Evolutionary conservation across 2,329 filamentous ascomycete species (phyloP).

Genomic region (Sphaceloma murrayae): DNA sequence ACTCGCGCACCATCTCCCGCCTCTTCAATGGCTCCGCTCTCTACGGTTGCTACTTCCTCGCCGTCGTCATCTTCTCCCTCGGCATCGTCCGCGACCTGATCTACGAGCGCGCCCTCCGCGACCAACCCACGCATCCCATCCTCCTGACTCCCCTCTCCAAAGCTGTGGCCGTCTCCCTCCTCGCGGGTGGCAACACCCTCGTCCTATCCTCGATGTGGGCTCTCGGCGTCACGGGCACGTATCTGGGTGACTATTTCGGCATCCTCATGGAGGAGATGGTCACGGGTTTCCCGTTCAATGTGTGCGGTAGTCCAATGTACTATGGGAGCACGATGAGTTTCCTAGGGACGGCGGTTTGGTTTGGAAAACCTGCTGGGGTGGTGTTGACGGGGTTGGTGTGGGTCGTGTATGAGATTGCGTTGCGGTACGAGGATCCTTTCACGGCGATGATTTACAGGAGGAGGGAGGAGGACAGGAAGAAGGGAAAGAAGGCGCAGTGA

Average conservation of each 20-base stretch:
- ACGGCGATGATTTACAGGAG: conserved; percentile 88
- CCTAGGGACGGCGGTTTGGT: conserved; percentile 73
- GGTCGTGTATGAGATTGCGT: conserved; percentile 67
- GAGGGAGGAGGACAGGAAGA: conserved; percentile 49
- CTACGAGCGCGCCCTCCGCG: conserved; percentile 73
- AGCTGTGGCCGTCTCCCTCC: conserved; percentile 59
- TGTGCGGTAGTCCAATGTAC: conserved; percentile 91
- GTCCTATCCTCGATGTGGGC: conserved; percentile 85
- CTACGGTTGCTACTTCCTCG: conserved; percentile 80
- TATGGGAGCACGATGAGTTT: conserved; percentile 89
- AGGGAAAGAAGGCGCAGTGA: conserved; percentile 28
- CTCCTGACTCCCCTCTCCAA: conserved; percentile 53
- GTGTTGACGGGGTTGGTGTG: conserved; percentile 66
- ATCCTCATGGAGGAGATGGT: conserved; percentile 95
- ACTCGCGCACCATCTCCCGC: conserved; percentile 78
- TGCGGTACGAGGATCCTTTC: conserved; percentile 88
- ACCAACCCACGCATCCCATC: conserved; percentile 64
- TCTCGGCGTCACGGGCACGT: conserved; percentile 89
- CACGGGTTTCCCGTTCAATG: conserved; percentile 90
- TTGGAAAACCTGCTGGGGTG: conserved; percentile 78
- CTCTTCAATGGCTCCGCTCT: conserved; percentile 70
- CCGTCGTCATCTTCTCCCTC: conserved; percentile 78
- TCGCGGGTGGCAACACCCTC: conserved; percentile 68
- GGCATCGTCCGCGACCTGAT: conserved; percentile 72
- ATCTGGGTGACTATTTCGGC: conserved; percentile 96